These are phyloP conservation scores for Pseudoneurospora amorphoporcata DNA, from an alignment of 495 filamentous ascomycete species.

Conservation along the genomic window DNA sequence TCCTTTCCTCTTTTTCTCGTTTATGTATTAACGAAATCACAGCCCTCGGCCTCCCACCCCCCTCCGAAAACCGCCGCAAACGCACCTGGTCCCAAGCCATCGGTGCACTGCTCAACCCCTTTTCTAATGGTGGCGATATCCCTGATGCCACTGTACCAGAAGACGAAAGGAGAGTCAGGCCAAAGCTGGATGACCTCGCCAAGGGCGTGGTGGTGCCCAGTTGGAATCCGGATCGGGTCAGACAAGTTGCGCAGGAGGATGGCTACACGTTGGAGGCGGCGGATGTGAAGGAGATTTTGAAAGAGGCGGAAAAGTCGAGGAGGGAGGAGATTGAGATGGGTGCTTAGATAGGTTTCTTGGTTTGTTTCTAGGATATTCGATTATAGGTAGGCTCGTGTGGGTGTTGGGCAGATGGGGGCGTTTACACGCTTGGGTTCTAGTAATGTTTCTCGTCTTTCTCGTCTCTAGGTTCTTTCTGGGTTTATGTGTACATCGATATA, in stretches of 20 bases:
- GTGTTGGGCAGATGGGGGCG: not conserved
- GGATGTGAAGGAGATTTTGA: not conserved
- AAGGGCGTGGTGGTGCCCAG: not conserved
- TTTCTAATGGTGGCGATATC: not conserved
- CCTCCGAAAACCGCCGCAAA: not conserved
- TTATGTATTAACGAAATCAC: not conserved
- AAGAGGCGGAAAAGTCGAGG: not conserved
- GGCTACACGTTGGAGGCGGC: not conserved
- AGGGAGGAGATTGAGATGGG: not conserved
- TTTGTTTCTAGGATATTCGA: not conserved
- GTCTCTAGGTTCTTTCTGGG: not conserved
- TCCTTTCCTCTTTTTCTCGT: not conserved
- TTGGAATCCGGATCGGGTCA: not conserved
- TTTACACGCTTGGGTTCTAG: not conserved
- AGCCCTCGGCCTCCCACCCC: constrained; percentile 1
- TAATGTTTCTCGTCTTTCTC: not conserved
- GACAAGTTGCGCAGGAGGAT: not conserved
- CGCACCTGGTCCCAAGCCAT: not conserved
- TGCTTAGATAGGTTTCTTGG: not conserved
- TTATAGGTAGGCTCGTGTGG: not conserved
- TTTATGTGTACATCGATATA: not conserved
- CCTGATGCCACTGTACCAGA: not conserved
- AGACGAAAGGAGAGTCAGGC: not conserved
- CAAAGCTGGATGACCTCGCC: not conserved
- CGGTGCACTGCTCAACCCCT: not conserved